Evolutionary conservation across 2,329 filamentous ascomycete species (phyloP).

Genomic region (Aspergillus fijiensis): DNA sequence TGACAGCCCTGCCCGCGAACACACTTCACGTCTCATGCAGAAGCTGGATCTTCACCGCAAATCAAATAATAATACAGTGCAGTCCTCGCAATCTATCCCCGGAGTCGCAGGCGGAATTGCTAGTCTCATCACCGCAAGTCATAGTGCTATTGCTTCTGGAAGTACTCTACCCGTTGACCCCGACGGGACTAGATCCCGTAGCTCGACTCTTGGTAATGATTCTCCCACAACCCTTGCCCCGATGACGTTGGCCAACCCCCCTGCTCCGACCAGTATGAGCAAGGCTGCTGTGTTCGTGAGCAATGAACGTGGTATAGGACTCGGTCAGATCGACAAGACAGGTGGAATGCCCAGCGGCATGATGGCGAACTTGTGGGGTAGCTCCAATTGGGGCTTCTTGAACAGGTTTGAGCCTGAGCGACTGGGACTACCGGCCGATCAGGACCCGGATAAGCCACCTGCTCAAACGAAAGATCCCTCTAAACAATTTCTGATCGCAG

Average conservation of each 20-base stretch:
- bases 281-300: constrained; percentile 79
- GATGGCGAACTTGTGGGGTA: constrained; percentile 93
- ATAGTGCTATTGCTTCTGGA: constrained; percentile 70
- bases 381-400: constrained; percentile 73
- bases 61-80: constrained; percentile 58
- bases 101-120: constrained; percentile 68
- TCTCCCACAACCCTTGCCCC: constrained; percentile 71
- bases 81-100: constrained; percentile 44
- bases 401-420: constrained; percentile 61
- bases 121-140: constrained; percentile 80
- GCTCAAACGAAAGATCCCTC: constrained; percentile 29
- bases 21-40: constrained; percentile 85
- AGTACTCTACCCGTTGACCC: constrained; percentile 41
- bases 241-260: constrained; percentile 76
- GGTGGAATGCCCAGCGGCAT: constrained; percentile 78
- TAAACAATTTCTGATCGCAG: constrained; percentile 21
- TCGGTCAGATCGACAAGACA: constrained; percentile 61
- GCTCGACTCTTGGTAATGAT: constrained; percentile 43
- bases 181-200: constrained; percentile 36
- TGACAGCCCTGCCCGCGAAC: constrained; percentile 69
- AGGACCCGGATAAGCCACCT: constrained; percentile 21
- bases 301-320: constrained; percentile 68
- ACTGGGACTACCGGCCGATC: constrained; percentile 35
- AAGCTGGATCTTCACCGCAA: constrained; percentile 89
- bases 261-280: constrained; percentile 80